Base-by-base conservation (phyloP, 139 green algal genomes). In the Chlamydomonas schloesseri region DNA sequence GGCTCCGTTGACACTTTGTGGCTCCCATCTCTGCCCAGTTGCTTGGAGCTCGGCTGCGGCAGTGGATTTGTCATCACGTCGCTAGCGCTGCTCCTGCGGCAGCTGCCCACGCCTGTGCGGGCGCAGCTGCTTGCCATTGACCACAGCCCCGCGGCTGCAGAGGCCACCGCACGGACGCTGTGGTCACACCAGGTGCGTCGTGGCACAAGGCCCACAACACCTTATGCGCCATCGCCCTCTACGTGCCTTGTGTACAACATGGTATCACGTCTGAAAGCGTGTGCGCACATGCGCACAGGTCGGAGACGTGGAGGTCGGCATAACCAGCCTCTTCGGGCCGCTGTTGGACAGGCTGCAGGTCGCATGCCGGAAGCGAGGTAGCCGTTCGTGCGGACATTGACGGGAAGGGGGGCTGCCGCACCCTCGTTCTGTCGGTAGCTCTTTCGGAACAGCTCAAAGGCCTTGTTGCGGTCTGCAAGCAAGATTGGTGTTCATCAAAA, bases 21-120 rank as follows among this genome's bases (percentile, higher is more conserved):
- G n/a, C n/a, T n/a, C n/a, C n/a, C n/a, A n/a, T n/a, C n/a, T n/a
- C n/a, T n/a, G n/a, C n/a, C n/a, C 90, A 96, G 93, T 31, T 91
- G 86, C 71, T 28, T 98, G 18, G 95, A 98, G 82, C 69, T 99
- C 37, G 97, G 97, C 8, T 93, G 91, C 81, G 97, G 97, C 55
- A 97, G 93, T 68, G 97, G 96, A 26, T 99, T 96, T 78, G 93
- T 98, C 15, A 91, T 95, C 62, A 92, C 90, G 68, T 98, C 96
- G 0, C n/a, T 96, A 0, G 95, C 94, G 0, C 82, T 96, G 58
- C 81, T 97, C 24, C 81, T 97, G 58, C 68, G 47, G 64, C 87
- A 88, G 29, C 68, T 88, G 80, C 3, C n/a, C 4, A 29, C 82
- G 60, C 37, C 34, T 57, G 1, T 37, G n/a, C 36, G 34, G 21